Evolutionary conservation across 2,329 filamentous ascomycete species (phyloP).

Genomic region (Phyllosticta citribraziliensis): DNA sequence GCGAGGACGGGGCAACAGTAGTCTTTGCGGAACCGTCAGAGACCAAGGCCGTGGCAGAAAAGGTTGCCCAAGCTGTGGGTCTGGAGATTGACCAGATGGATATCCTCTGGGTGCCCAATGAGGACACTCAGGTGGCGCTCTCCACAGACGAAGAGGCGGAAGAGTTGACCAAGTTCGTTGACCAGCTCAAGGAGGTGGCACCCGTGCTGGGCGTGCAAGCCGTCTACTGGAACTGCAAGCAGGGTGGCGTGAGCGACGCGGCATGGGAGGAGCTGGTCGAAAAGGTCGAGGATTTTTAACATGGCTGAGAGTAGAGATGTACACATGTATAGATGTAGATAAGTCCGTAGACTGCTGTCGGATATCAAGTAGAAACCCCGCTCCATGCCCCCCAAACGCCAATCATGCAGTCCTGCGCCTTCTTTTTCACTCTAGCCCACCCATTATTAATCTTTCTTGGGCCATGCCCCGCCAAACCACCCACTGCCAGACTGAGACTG

Average conservation of each 20-base stretch:
- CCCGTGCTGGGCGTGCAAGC: conserved; percentile 59
- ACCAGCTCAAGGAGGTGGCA: conserved; percentile 52
- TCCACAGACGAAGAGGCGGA: conserved; percentile 47
- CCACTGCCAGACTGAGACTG: background rate
- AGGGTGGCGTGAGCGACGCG: conserved; percentile 29
- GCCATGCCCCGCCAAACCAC: background rate
- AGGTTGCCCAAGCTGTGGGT: conserved; percentile 51
- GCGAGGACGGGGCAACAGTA: conserved; percentile 59
- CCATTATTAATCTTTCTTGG: background rate
- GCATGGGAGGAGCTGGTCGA: conserved; percentile 29
- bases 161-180: conserved; percentile 50
- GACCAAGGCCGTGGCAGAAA: conserved; percentile 54
- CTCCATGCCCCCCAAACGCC: conserved; percentile 7
- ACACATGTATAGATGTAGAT: background rate
- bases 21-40: conserved; percentile 59
- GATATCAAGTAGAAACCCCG: background rate
- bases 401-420: background rate
- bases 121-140: conserved; percentile 62
- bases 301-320: conserved; percentile 4
- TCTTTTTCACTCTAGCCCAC: background rate
- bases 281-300: conserved; percentile 18
- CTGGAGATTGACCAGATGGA: conserved; percentile 64
- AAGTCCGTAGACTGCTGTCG: conserved; percentile 18
- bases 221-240: conserved; percentile 60
- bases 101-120: conserved; percentile 76